These are phyloP conservation scores for Ophiocordyceps camponoti-floridani DNA, from an alignment of 2,329 filamentous ascomycete species.

Conservation along the genomic window DNA sequence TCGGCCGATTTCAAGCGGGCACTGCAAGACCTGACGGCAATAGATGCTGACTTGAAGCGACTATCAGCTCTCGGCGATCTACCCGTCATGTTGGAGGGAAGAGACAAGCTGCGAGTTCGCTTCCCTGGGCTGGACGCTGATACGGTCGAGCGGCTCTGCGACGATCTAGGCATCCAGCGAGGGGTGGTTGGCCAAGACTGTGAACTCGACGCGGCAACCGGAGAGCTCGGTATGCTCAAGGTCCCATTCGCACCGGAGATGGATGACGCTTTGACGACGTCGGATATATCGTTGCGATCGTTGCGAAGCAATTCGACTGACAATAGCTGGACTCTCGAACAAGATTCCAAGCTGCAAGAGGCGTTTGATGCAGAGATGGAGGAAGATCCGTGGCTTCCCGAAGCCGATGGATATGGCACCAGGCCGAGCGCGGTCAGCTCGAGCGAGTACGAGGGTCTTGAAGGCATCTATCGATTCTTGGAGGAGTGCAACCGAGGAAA, in stretches of 20 bases:
- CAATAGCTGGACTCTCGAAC: slow-evolving; percentile 14
- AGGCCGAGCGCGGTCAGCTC: slow-evolving; percentile 30
- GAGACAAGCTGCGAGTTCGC: slow-evolving; percentile 53
- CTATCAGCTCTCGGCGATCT: slow-evolving; percentile 67
- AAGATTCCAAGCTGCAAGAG: slow-evolving; percentile 18
- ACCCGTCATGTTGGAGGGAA: slow-evolving; percentile 55
- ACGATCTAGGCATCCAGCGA: slow-evolving; percentile 69
- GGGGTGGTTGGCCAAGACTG: slow-evolving; percentile 63
- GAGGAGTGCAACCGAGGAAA: slow-evolving; percentile 35
- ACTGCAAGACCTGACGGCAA: slow-evolving; percentile 62
- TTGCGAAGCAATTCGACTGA: slow-evolving; percentile 22
- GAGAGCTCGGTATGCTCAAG: slow-evolving; percentile 55
- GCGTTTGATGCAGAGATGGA: slow-evolving; percentile 24
- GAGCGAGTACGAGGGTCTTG: slow-evolving; percentile 32
- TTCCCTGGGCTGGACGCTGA: slow-evolving; percentile 82
- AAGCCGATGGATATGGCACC: slow-evolving; percentile 28
- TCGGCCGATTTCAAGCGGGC: slow-evolving; percentile 78
- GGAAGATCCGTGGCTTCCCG: slow-evolving; percentile 30
- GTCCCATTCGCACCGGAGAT: slow-evolving; percentile 67
- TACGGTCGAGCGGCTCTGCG: slow-evolving; percentile 66
- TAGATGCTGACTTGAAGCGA: slow-evolving; percentile 65
- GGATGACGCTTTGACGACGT: slow-evolving; percentile 21
- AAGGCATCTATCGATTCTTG: slow-evolving; percentile 39
- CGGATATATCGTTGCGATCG: slow-evolving; percentile 29
- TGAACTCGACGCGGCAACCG: slow-evolving; percentile 50